A percentile compares a stretch with the other conserved stretches of the same genome.
phyloP scores from a whole-genome alignment of 1,284 basidiomycete genomes.

The Mrakiaceae sp. region DNA sequence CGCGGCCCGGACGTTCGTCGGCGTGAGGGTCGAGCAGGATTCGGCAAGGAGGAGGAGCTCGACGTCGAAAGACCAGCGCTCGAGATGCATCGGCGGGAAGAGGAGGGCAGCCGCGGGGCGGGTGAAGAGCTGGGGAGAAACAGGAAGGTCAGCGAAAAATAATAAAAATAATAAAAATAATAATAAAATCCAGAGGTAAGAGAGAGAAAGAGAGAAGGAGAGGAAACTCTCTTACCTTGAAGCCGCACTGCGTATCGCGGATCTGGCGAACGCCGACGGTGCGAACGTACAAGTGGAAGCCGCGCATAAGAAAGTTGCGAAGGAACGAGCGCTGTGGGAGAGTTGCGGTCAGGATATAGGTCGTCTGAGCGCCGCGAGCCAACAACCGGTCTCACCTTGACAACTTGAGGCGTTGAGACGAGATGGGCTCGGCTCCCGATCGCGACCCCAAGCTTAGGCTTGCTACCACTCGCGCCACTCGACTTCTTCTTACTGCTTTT shows the following conservation, averaged over 20 bases:
- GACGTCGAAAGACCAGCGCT: conserved; percentile 91
- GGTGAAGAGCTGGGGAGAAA: conserved; percentile 51
- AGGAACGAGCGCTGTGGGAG: conserved; percentile 59
- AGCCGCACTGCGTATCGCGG: conserved; percentile 89
- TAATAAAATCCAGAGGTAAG: background rate
- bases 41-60: conserved; percentile 77
- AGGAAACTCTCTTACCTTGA: conserved; percentile 48
- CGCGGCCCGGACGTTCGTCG: background rate
- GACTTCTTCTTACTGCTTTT: conserved; percentile 26
- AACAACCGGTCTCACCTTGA: conserved; percentile 50
- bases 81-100: conserved; percentile 70
- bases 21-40: conserved; percentile 10
- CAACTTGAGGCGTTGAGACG: conserved; percentile 82
- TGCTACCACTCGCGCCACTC: conserved; percentile 25
- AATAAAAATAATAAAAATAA: background rate
- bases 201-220: conserved; percentile 15
- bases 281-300: conserved; percentile 69
- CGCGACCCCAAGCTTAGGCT: conserved; percentile 49
- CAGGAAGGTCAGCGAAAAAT: background rate
- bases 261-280: conserved; percentile 77
- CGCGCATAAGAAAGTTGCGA: conserved; percentile 85
- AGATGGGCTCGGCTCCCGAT: conserved; percentile 79
- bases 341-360: background rate
- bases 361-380: background rate
- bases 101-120: conserved; percentile 63